Evolutionary conservation across 2,329 filamentous ascomycete species (phyloP).

Genomic region (Huntiella omanensis): DNA sequence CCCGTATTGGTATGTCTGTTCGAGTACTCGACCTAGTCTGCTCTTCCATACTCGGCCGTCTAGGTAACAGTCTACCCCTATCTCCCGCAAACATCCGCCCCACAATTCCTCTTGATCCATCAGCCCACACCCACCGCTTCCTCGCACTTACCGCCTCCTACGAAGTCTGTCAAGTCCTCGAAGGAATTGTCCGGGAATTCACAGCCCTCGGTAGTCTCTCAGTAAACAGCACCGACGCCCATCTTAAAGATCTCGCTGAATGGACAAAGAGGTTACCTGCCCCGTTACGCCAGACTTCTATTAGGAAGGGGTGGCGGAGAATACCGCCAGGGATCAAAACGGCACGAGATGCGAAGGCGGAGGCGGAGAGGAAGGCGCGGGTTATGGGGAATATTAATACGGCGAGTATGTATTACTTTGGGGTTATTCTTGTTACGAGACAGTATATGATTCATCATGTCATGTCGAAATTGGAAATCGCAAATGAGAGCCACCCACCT

Average conservation of each 20-base stretch:
- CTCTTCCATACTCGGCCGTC: conserved; percentile 12
- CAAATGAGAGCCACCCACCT: conserved; percentile 12
- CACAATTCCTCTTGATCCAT: neutral
- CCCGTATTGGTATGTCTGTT: conserved; percentile 13
- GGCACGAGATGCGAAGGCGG: neutral
- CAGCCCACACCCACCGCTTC: neutral
- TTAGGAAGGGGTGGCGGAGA: neutral
- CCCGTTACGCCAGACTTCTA: neutral
- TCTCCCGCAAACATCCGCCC: neutral
- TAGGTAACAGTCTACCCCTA: conserved; percentile 3
- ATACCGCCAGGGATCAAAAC: neutral
- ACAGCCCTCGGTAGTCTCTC: conserved; percentile 3
- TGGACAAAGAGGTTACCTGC: conserved; percentile 5
- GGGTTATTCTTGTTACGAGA: conserved; percentile 12
- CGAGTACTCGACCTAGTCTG: conserved; percentile 12
- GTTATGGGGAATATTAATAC: conserved; percentile 11
- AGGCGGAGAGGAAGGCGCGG: conserved; percentile 2
- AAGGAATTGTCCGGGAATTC: conserved; percentile 8
- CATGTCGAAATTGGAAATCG: conserved; percentile 7
- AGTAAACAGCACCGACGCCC: conserved; percentile 2
- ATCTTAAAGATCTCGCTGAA: conserved; percentile 5
- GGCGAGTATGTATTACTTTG: conserved; percentile 13
- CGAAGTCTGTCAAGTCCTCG: conserved; percentile 7
- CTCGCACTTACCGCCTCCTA: conserved; percentile 9
- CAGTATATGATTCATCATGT: conserved; percentile 12